Base-by-base conservation (phyloP, 2,329 filamentous ascomycete genomes). In the Rhexocercosporidium sp. region DNA sequence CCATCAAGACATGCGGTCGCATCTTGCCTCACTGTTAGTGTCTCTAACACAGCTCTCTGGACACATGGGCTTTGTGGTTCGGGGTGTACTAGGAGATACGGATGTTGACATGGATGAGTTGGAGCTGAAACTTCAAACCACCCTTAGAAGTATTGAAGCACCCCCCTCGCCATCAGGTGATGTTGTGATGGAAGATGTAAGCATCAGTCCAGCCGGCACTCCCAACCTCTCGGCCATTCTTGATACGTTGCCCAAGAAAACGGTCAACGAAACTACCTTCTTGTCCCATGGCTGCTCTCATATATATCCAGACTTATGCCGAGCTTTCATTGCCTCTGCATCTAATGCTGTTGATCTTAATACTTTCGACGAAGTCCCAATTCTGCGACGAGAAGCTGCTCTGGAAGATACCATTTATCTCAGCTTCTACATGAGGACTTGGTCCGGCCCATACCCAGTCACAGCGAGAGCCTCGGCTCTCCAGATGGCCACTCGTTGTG, bases 361-460 rank as follows among this genome's bases (percentile, higher is more conserved):
- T 11, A 54, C 69, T 60, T 78, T 78, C 60, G 84, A 90, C 62
- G 78, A 83, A 9, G 78, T 84, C 7, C 81, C 87, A 0, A 81
- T 88, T 54, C 79, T 93, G 12, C 81, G 84, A 61, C 84, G 83
- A 39, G 78, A 84, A 29, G 77, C 81, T 6, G 89, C 88, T 0
- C 79, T 86, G 39, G 84, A 86, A 57, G 84, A 88, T 41, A 86
- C 88, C 46, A 87, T 92, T 25, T 94, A 91, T 73, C 81, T 94
- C 65, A 90, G 88, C 18, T 95, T 97, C 77, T 90, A 95, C 71
- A 84, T 90, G 66, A 86, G 90, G 63, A 86, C 93, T 18, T 94
- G 92, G 88, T 92, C 87, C 66, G 89, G 91, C 0, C 83, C 88
- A 1, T 90, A 90, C 75, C 90, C 92, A 7, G 87, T 88, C 1